A percentile compares a stretch with the other conserved stretches of the same genome.
These are phyloP conservation scores for Aphanomyces cochlioides DNA, from an alignment of 352 stramenopile species.

Conservation along the genomic window DNA sequence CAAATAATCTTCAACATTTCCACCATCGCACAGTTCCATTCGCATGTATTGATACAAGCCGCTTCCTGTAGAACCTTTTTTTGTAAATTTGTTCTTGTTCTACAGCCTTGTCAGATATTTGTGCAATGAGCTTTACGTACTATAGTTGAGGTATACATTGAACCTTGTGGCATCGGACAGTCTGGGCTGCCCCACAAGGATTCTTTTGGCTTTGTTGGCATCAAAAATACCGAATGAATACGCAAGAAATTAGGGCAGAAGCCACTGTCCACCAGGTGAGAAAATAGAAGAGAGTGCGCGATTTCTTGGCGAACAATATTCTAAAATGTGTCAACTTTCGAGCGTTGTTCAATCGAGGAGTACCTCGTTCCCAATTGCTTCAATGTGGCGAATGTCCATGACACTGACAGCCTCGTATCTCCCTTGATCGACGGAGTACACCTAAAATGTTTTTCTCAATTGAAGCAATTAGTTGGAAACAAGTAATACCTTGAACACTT, in stretches of 20 bases:
- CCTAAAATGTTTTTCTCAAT: background rate
- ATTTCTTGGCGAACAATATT: conserved; percentile 91
- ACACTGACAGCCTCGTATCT: conserved; percentile 76
- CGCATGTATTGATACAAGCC: conserved; percentile 93
- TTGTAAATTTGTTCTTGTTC: background rate
- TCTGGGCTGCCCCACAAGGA: conserved; percentile 20
- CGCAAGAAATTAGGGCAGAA: conserved; percentile 94
- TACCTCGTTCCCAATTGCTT: conserved; percentile 84
- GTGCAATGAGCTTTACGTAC: no score
- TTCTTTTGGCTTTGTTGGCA: conserved; percentile 42
- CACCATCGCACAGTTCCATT: conserved; percentile 97
- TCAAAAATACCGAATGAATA: conserved; percentile 89
- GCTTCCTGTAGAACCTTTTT: background rate
- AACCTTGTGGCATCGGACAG: conserved; percentile 10
- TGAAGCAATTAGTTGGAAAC: background rate
- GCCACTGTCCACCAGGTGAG: conserved; percentile 73
- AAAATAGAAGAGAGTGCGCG: conserved; percentile 90
- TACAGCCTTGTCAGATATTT: background rate
- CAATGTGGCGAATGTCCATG: conserved; percentile 91
- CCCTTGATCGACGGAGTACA: conserved; percentile 37
- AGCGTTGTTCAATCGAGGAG: background rate
- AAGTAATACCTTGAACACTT: conserved; percentile 80
- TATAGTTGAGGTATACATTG: conserved; percentile 2
- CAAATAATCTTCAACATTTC: conserved; percentile 96
- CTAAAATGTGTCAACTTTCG: conserved; percentile 33